Evolutionary conservation across 306 rosid species (phyloP).

Genomic region (Leucaena leucocephala): DNA sequence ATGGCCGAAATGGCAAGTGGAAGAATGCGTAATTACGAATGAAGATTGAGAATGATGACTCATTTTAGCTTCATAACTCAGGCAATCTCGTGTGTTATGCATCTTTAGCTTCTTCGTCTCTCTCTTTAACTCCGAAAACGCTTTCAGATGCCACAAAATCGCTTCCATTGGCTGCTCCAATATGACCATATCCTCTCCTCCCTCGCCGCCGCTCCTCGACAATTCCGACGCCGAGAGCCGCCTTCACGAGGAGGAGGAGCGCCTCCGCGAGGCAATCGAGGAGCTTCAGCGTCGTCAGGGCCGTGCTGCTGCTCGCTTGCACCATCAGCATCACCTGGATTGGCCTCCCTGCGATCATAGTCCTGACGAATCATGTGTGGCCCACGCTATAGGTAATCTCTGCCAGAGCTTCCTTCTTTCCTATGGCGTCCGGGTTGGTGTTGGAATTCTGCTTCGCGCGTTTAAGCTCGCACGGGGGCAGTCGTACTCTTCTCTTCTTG

Average conservation of each 20-base stretch:
- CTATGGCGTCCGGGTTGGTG: conserved; percentile 89
- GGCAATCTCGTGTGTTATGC: neutral
- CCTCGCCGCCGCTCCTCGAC: conserved; percentile 49
- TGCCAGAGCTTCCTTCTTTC: conserved; percentile 92
- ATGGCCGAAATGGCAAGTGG: neutral
- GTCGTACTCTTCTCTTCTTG: conserved; percentile 88
- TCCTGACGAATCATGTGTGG: conserved; percentile 75
- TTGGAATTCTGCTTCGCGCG: conserved; percentile 96
- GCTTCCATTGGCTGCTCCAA: neutral
- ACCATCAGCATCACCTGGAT: conserved; percentile 36
- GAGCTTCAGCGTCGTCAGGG: conserved; percentile 92
- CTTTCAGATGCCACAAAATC: conserved; percentile 10
- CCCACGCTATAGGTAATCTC: conserved; percentile 90
- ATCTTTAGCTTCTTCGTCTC: neutral
- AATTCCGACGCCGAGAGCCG: conserved; percentile 64
- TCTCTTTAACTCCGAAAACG: neutral
- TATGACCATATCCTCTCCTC: conserved; percentile 44
- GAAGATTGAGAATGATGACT: neutral
- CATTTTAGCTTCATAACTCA: neutral
- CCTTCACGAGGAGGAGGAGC: conserved; percentile 84
- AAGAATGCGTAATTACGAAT: neutral
- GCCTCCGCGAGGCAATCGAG: conserved; percentile 85
- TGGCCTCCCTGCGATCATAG: conserved; percentile 73
- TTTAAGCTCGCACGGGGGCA: conserved; percentile 92
- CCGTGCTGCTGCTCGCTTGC: conserved; percentile 64